Conservation (phyloP, 768 basidiomycete species). For the Postia placenta region DNA sequence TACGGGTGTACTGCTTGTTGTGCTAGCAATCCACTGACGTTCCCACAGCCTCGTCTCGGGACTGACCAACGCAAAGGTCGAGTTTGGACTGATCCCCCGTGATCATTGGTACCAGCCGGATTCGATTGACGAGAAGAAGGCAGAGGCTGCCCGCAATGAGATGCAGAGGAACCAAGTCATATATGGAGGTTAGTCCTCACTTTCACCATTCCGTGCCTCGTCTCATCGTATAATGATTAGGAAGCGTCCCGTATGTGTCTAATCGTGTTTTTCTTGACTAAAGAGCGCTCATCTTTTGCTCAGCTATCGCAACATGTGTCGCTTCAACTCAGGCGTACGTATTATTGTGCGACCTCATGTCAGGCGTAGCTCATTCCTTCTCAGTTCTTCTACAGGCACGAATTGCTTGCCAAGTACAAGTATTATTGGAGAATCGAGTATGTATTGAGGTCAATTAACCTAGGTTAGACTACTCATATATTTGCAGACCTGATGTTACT, state of each 20-base stretch:
- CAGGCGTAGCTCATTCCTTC: background rate
- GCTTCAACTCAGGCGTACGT: slow-evolving; percentile 86
- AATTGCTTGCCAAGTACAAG: slow-evolving; percentile 30
- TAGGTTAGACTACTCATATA: background rate
- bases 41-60: slow-evolving; percentile 44
- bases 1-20: slow-evolving; percentile 17
- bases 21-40: slow-evolving; percentile 19
- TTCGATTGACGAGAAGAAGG: slow-evolving; percentile 57
- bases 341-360: background rate
- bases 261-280: background rate
- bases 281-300: background rate
- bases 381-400: slow-evolving; percentile 54
- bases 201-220: background rate
- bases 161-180: slow-evolving; percentile 56
- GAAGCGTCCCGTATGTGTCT: slow-evolving; percentile 61
- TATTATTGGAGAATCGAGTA: slow-evolving; percentile 51
- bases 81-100: slow-evolving; percentile 74
- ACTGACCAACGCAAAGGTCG: slow-evolving; percentile 56
- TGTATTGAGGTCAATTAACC: slow-evolving; percentile 13
- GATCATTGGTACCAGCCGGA: slow-evolving; percentile 79
- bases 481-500: slow-evolving; percentile 43
- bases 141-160: slow-evolving; percentile 38
- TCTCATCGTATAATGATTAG: slow-evolving; percentile 29
- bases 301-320: slow-evolving; percentile 92
- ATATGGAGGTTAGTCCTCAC: slow-evolving; percentile 33